These are phyloP conservation scores for Orbilia brochopaga DNA, from an alignment of 2,329 filamentous ascomycete species.

Conservation along the genomic window DNA sequence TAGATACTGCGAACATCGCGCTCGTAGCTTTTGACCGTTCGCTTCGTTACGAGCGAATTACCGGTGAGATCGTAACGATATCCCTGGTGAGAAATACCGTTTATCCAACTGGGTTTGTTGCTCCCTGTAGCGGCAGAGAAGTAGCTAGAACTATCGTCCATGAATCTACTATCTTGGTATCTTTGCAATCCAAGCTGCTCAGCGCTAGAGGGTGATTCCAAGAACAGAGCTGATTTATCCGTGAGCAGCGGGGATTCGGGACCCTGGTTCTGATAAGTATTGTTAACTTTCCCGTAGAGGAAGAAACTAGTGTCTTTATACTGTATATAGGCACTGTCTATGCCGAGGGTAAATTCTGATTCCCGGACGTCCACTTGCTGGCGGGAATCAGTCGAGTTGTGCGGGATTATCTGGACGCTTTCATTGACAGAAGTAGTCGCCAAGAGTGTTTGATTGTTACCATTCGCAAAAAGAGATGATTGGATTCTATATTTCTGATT, in stretches of 20 bases:
- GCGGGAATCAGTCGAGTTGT: neutral
- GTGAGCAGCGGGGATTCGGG: conserved; percentile 39
- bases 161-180: conserved; percentile 19
- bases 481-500: conserved; percentile 27
- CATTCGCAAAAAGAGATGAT: conserved; percentile 25
- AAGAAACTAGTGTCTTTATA: conserved; percentile 36
- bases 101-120: conserved; percentile 41
- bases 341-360: conserved; percentile 9
- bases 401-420: neutral
- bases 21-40: conserved; percentile 36
- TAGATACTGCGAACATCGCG: conserved; percentile 30
- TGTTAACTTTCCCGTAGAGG: conserved; percentile 38
- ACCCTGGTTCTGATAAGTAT: conserved; percentile 19
- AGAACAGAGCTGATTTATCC: conserved; percentile 30
- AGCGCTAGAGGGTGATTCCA: conserved; percentile 6
- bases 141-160: conserved; percentile 34
- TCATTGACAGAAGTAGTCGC: conserved; percentile 21
- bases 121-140: conserved; percentile 34
- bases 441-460: conserved; percentile 38
- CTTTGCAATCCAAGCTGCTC: conserved; percentile 15
- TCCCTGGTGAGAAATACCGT: conserved; percentile 25
- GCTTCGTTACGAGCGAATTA: conserved; percentile 15
- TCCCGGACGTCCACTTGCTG: neutral
- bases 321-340: conserved; percentile 31
- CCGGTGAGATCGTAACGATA: conserved; percentile 23